Percentiles rank a stretch among this genome's conserved stretches.
Evolutionary conservation across 2,329 filamentous ascomycete genomes (phyloP).

Genomic region (Eutypella sp.): DNA sequence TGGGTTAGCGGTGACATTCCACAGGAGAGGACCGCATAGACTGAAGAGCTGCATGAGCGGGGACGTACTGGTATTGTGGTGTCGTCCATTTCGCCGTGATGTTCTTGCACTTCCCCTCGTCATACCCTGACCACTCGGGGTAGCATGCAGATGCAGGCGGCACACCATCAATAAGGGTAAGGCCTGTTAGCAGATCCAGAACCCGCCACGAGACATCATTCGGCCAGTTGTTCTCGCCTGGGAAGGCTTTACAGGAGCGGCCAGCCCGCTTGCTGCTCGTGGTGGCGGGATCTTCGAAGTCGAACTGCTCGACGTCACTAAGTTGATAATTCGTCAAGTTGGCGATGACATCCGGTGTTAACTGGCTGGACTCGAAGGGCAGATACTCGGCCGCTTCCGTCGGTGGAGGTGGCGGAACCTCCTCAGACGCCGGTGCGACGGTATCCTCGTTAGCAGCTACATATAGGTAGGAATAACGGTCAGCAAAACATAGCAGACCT

Average conservation of each 20-base stretch:
- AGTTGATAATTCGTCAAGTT: constrained; percentile 19
- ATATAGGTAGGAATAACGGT: constrained; percentile 3
- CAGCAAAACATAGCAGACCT: constrained; percentile 3
- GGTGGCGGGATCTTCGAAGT: constrained; percentile 12
- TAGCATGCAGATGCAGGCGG: constrained; percentile 31
- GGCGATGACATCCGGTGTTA: constrained; percentile 17
- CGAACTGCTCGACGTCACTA: constrained; percentile 20
- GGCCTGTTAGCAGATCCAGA: constrained; percentile 22
- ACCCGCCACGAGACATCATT: constrained; percentile 22
- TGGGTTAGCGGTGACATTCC: background rate
- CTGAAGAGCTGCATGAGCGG: background rate
- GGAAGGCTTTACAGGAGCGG: constrained; percentile 23
- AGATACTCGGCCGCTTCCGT: constrained; percentile 10
- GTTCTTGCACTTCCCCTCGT: constrained; percentile 22
- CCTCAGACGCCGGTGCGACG: constrained; percentile 13
- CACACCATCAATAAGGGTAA: constrained; percentile 26
- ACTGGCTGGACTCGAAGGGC: constrained; percentile 12
- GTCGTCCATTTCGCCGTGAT: constrained; percentile 24
- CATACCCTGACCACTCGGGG: constrained; percentile 19
- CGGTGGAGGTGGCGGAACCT: constrained; percentile 5
- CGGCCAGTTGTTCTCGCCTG: constrained; percentile 25
- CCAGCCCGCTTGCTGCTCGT: constrained; percentile 5
- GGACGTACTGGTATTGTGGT: constrained; percentile 18
- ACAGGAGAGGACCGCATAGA: too few species aligned
- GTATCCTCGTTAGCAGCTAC: constrained; percentile 9